Base-by-base conservation (phyloP, 2,329 filamentous ascomycete species). In the Aspergillus carbonarius region DNA sequence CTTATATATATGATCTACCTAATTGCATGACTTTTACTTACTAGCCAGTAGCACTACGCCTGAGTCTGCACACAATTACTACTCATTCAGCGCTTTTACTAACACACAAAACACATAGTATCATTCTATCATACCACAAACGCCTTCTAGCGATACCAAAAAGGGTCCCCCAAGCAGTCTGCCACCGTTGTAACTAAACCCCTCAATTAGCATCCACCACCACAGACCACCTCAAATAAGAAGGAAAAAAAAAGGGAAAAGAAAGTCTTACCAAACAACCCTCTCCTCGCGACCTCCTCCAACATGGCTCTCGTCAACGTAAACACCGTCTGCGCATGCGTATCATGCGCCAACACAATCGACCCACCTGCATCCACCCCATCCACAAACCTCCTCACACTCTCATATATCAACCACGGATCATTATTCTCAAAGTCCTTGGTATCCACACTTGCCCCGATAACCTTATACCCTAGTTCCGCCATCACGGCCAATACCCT, bases 131-230 rank as follows among this genome's bases (percentile, higher is more conserved):
- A 27, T n/a, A 18, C 2, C n/a, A 17, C 8, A 5, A 12, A 18
- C 34, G 15, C 6, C 13, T 13, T 15, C 32, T 56, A 62, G 35
- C 74, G 71, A 65, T 86, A 86, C 84, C 83, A 86, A 61, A 80
- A 78, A 15, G 82, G 70, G 57, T 87, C 83, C 0, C 79, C 80
- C 15, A 87, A 74, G 58, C 85, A 87, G 59, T 85, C 81, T 0
- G 83, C 85, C 4, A 86, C 79, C 1, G 83, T 83, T 27, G 83
- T 82, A 44, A 80, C 78, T 68, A 66, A 63, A 58, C 17, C 1
- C 2, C 50, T 48, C 34, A 55, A 42, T 54, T n/a, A 52, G 27
- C 42, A 57, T 57, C 46, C 20, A 7, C 15, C 39, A 37, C 58
- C 15, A 39, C 9, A 20, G 17, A 35, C 5, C 1, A 20, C 17